Percentiles rank a stretch among this genome's conserved stretches.
Evolutionary conservation across 1,284 basidiomycete species (phyloP).

Genomic region (Kwoniella shivajii): DNA sequence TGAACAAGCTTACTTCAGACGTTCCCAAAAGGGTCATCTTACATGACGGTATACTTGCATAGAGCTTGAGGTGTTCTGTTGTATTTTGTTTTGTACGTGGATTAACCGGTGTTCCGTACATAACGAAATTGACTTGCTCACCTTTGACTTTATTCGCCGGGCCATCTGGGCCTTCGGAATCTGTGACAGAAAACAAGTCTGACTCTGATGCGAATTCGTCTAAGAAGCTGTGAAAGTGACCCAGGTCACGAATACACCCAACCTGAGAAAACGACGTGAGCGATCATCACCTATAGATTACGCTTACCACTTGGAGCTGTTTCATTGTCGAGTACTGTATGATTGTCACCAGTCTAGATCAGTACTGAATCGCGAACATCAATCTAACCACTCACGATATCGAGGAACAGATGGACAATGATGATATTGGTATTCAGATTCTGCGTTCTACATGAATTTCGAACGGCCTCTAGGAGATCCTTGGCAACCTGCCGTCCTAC

Average conservation of each 20-base stretch:
- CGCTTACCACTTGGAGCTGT: slow-evolving; percentile 9
- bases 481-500: not conserved
- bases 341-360: not conserved
- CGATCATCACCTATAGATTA: not conserved
- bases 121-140: not conserved
- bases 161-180: slow-evolving; percentile 56
- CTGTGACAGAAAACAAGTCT: slow-evolving; percentile 73
- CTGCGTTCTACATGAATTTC: slow-evolving; percentile 1
- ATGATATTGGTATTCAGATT: not conserved
- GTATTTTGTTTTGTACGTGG: not conserved
- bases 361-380: not conserved
- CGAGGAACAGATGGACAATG: slow-evolving; percentile 23
- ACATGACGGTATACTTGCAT: slow-evolving; percentile 4
- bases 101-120: not conserved
- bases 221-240: slow-evolving; percentile 30
- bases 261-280: not conserved
- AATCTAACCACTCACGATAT: slow-evolving; percentile 27
- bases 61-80: slow-evolving; percentile 8
- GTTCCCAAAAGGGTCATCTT: slow-evolving; percentile 20
- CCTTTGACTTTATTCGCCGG: slow-evolving; percentile 24
- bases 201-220: slow-evolving; percentile 20
- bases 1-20: slow-evolving; percentile 6
- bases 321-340: slow-evolving; percentile 7
- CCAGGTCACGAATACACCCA: not conserved
- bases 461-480: not conserved